Conservation (phyloP, 1,139 yeast genomes). For the Arxiozyma heterogenica region DNA sequence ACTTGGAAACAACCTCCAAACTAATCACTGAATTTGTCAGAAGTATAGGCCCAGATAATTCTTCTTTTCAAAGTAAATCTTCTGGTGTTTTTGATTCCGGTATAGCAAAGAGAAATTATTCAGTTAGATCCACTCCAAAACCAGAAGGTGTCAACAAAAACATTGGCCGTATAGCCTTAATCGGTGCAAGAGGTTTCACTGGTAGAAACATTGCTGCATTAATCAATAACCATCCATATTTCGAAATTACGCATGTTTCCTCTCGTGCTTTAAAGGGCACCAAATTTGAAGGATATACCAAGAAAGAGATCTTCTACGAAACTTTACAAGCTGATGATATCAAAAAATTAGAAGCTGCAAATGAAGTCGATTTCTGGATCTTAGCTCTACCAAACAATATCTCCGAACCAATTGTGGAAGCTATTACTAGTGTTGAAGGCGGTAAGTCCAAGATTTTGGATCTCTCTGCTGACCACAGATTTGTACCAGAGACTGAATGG, state of each 20-base stretch:
- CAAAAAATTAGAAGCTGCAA: constrained; percentile 60
- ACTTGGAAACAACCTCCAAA: constrained; percentile 51
- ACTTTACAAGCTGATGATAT: constrained; percentile 85
- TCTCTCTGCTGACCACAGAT: constrained; percentile 91
- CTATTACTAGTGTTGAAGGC: constrained; percentile 59
- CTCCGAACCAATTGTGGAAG: constrained; percentile 93
- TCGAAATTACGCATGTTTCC: constrained; percentile 86
- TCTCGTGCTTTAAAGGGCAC: constrained; percentile 91
- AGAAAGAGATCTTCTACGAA: constrained; percentile 68
- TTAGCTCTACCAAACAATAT: constrained; percentile 99
- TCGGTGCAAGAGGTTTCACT: constrained; percentile 97
- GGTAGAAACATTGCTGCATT: constrained; percentile 75
- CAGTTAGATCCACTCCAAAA: constrained; percentile 53
- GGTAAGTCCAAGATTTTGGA: constrained; percentile 74
- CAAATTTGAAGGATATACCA: constrained; percentile 77
- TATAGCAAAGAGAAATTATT: constrained; percentile 28
- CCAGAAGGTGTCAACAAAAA: constrained; percentile 59
- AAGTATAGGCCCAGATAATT: constrained; percentile 12
- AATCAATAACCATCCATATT: constrained; percentile 77
- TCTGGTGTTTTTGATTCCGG: constrained; percentile 32
- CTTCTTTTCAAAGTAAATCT: constrained; percentile 9
- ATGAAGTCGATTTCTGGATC: constrained; percentile 91
- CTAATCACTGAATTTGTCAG: constrained; percentile 58
- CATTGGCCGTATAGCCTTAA: constrained; percentile 68
- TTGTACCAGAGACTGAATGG: constrained; percentile 84